These are phyloP conservation scores for Podila verticillata DNA, from an alignment of 192 early-diverging fungal species.

Conservation along the genomic window DNA sequence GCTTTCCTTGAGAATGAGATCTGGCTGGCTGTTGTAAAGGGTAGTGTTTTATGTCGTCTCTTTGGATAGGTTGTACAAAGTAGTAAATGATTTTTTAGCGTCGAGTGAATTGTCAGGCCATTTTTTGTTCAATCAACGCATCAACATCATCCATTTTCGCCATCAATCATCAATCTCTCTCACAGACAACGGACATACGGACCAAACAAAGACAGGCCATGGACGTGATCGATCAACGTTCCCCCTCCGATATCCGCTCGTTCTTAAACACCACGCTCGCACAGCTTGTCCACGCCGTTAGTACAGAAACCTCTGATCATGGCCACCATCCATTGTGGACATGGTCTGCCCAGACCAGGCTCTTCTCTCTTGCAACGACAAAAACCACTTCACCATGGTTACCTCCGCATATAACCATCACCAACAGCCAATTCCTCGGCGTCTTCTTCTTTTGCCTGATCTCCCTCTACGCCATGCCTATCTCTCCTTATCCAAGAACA, in stretches of 20 bases:
- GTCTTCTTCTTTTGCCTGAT: conserved; percentile 4
- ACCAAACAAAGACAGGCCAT: too few species aligned
- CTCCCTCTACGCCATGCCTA: conserved; percentile 10
- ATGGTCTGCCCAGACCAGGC: background rate
- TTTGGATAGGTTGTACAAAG: background rate
- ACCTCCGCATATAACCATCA: conserved; percentile 1
- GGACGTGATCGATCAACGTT: too few species aligned
- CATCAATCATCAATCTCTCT: too few species aligned
- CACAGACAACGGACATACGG: too few species aligned
- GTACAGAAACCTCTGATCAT: too few species aligned
- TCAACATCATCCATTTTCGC: too few species aligned
- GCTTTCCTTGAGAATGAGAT: background rate
- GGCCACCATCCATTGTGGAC: background rate
- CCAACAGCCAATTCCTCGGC: background rate
- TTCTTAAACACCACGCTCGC: background rate
- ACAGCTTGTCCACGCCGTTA: background rate
- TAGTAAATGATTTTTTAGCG: background rate
- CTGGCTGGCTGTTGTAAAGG: background rate
- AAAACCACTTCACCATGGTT: background rate
- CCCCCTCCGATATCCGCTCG: background rate
- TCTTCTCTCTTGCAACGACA: conserved; percentile 21
- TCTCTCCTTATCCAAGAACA: conserved; percentile 12
- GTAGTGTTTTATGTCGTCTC: background rate
- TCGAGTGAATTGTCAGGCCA: too few species aligned
- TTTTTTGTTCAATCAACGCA: too few species aligned